Evolutionary conservation across 2,329 filamentous ascomycete species (phyloP).

Genomic region (Xylaria digitata): DNA sequence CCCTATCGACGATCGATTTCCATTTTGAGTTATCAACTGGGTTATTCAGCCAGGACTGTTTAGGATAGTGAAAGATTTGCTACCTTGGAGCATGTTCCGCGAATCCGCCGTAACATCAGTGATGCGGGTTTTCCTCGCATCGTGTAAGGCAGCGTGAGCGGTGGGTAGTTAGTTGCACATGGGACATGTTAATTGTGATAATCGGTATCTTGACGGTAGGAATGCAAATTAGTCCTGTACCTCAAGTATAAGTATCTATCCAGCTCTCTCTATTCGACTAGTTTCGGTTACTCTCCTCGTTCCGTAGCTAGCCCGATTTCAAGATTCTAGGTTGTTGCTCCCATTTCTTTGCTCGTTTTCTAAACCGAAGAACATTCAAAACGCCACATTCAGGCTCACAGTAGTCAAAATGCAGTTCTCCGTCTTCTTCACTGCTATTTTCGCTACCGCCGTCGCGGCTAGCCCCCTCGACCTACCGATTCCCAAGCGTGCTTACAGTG

Average conservation of each 20-base stretch:
- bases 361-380: slow-evolving; percentile 18
- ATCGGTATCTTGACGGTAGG: background rate
- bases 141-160: background rate
- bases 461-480: slow-evolving; percentile 30
- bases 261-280: background rate
- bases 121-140: slow-evolving; percentile 7
- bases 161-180: background rate
- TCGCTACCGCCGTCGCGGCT: slow-evolving; percentile 26
- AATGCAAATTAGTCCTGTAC: background rate
- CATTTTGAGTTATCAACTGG: background rate
- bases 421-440: slow-evolving; percentile 23
- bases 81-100: slow-evolving; percentile 13
- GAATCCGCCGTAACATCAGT: slow-evolving; percentile 17
- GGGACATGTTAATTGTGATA: slow-evolving; percentile 16
- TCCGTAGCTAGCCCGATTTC: background rate
- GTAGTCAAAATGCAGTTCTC: slow-evolving; percentile 34
- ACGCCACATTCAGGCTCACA: slow-evolving; percentile 7
- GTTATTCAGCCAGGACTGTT: background rate
- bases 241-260: slow-evolving; percentile 22
- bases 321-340: slow-evolving; percentile 8
- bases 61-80: slow-evolving; percentile 9
- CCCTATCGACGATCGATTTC: slow-evolving; percentile 26
- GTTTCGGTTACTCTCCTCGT: background rate
- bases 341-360: slow-evolving; percentile 7
- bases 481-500: slow-evolving; percentile 7